Conservation (phyloP, 2,329 filamentous ascomycete genomes). For the Aspergillus carbonarius region DNA sequence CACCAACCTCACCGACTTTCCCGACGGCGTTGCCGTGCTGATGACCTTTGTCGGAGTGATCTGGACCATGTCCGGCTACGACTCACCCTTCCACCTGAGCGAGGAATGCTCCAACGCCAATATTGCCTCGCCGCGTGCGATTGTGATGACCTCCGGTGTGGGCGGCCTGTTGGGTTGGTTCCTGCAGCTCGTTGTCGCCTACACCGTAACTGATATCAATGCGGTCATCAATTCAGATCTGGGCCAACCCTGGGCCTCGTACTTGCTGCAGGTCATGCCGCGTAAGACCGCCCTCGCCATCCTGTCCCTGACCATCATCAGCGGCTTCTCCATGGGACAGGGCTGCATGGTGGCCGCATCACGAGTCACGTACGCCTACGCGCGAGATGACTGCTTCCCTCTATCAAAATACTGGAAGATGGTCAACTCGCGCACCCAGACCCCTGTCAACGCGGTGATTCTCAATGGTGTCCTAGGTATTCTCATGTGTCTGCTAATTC, state of each 20-base stretch:
- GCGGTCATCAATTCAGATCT: conserved; percentile 60
- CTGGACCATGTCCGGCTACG: conserved; percentile 68
- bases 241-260: conserved; percentile 70
- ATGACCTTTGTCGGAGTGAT: conserved; percentile 72
- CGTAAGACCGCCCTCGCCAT: conserved; percentile 61
- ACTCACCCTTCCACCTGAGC: conserved; percentile 69
- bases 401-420: conserved; percentile 57
- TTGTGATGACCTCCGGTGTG: conserved; percentile 65
- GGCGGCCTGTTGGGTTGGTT: conserved; percentile 71
- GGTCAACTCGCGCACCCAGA: conserved; percentile 61
- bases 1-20: conserved; percentile 65
- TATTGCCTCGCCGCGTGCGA: conserved; percentile 68
- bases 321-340: conserved; percentile 70
- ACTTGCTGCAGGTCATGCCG: conserved; percentile 65
- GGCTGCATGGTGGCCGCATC: conserved; percentile 69
- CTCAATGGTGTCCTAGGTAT: conserved; percentile 63
- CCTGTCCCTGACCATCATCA: conserved; percentile 65
- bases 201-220: conserved; percentile 66
- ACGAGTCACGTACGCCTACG: conserved; percentile 70
- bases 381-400: conserved; percentile 69
- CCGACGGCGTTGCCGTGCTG: conserved; percentile 65
- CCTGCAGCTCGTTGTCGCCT: conserved; percentile 70
- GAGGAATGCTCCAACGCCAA: conserved; percentile 75
- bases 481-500: conserved; percentile 62
- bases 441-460: conserved; percentile 70